Evolutionary conservation across 139 green algal genomes (phyloP).

Genomic region (Penium margaritaceum): DNA sequence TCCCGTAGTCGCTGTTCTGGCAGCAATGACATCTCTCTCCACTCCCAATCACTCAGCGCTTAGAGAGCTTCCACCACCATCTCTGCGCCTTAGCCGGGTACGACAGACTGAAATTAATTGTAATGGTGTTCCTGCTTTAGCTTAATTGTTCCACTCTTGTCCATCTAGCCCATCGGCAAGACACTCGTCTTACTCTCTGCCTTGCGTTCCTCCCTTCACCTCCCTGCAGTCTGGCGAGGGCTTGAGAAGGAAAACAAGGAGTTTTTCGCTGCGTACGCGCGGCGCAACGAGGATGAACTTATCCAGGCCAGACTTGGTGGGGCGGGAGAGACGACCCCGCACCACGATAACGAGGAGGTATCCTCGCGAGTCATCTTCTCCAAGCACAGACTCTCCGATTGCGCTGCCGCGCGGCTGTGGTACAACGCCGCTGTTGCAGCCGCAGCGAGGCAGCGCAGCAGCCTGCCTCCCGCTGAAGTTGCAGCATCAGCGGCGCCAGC

Average conservation of each 20-base stretch:
- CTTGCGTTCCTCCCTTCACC: background rate
- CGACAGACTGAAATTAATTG: background rate
- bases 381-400: too few species aligned
- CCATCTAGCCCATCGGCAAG: background rate
- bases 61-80: background rate
- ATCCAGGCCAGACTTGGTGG: too few species aligned
- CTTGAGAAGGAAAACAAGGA: constrained; percentile 45
- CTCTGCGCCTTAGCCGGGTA: background rate
- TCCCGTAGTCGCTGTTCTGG: background rate
- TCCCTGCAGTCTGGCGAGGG: constrained; percentile 31
- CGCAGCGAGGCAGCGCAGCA: too few species aligned
- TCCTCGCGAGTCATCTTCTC: too few species aligned
- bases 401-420: too few species aligned
- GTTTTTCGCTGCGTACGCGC: constrained; percentile 40
- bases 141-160: background rate
- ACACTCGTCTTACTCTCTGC: background rate
- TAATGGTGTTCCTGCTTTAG: background rate
- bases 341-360: too few species aligned
- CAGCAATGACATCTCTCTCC: background rate
- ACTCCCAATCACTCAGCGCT: background rate
- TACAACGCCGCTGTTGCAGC: too few species aligned
- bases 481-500: too few species aligned
- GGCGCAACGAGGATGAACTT: too few species aligned
- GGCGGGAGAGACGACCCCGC: too few species aligned
- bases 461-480: too few species aligned